phyloP scores from a whole-genome alignment of 306 rosid genomes.

The Chamaecrista fasciculata region DNA sequence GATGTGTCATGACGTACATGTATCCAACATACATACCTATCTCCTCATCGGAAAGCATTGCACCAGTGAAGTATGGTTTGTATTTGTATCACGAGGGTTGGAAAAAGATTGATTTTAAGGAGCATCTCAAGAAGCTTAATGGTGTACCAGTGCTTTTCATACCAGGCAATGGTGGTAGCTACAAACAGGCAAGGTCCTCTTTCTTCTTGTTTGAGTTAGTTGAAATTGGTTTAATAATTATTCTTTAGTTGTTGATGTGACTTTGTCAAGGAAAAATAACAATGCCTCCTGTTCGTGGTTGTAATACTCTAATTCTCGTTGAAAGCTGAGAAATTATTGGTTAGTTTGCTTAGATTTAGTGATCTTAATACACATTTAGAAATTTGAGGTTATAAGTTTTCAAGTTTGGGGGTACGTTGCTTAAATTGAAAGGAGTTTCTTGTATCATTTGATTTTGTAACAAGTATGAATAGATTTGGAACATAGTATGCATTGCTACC shows the following conservation, averaged over 20 bases:
- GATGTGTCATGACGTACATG: conserved; percentile 95
- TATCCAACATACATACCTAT: conserved; percentile 93
- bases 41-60: conserved; percentile 38
- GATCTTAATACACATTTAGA: conserved; percentile 3
- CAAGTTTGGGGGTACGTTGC: conserved; percentile 3
- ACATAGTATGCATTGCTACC: conserved; percentile 15
- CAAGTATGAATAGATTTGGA: conserved; percentile 19
- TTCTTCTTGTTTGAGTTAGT: conserved; percentile 30
- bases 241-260: not conserved
- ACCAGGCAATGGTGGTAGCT: conserved; percentile 99
- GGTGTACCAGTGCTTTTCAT: conserved; percentile 92
- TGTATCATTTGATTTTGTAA: conserved; percentile 4
- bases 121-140: conserved; percentile 77
- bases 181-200: conserved; percentile 88
- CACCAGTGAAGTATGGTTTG: conserved; percentile 71
- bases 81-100: conserved; percentile 96
- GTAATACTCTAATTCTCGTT: not conserved
- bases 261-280: conserved; percentile 6
- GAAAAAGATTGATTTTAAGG: conserved; percentile 79
- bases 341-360: conserved; percentile 2
- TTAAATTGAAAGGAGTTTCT: not conserved
- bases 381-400: not conserved
- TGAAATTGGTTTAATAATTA: not conserved
- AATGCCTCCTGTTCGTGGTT: conserved; percentile 2
- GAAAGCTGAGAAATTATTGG: conserved; percentile 12